Evolutionary conservation across 768 basidiomycete species (phyloP).

Genomic region (Hygrophorus pudorinus): DNA sequence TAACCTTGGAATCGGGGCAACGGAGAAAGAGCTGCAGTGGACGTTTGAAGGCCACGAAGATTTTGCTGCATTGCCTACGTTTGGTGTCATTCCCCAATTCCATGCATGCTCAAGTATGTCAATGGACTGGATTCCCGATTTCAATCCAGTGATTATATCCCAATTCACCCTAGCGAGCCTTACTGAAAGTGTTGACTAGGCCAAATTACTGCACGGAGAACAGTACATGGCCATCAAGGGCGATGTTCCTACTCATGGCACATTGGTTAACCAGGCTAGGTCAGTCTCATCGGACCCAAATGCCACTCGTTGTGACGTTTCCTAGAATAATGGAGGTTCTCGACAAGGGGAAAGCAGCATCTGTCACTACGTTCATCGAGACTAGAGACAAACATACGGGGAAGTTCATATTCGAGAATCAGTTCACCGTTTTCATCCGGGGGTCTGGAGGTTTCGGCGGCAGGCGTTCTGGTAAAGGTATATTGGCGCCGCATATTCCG

Average conservation of each 20-base stretch:
- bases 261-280: slow-evolving; percentile 68
- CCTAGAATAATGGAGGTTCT: slow-evolving; percentile 65
- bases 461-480: slow-evolving; percentile 73
- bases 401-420: slow-evolving; percentile 82
- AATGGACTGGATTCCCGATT: slow-evolving; percentile 89
- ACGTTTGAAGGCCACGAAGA: slow-evolving; percentile 83
- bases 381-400: slow-evolving; percentile 77
- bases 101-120: slow-evolving; percentile 53
- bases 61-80: slow-evolving; percentile 84
- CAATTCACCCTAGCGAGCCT: too few relatives aligned
- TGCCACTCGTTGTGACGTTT: not conserved
- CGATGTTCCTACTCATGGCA: slow-evolving; percentile 78
- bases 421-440: slow-evolving; percentile 85
- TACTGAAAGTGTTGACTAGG: slow-evolving; percentile 31
- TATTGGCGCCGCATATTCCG: not conserved
- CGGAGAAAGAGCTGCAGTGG: slow-evolving; percentile 86
- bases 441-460: slow-evolving; percentile 97
- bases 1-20: slow-evolving; percentile 92
- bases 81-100: slow-evolving; percentile 93
- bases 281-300: slow-evolving; percentile 20
- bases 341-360: slow-evolving; percentile 91
- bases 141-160: slow-evolving; percentile 59
- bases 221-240: slow-evolving; percentile 86
- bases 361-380: slow-evolving; percentile 69
- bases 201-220: slow-evolving; percentile 96